These are phyloP conservation scores for Botryobasidium botryosum DNA, from an alignment of 768 basidiomycete genomes.

Conservation along the genomic window DNA sequence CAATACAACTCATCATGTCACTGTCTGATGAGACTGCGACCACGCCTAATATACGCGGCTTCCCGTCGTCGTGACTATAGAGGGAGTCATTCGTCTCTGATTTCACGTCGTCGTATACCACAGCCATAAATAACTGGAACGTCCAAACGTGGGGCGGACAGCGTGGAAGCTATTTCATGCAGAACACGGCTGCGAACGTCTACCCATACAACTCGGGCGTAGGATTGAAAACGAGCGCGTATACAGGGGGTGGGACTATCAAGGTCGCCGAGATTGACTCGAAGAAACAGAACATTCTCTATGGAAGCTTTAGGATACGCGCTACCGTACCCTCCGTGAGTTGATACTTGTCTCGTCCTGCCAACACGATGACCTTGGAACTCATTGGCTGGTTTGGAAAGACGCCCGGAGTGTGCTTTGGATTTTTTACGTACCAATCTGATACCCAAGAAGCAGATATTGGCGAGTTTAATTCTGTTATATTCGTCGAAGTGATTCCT, in stretches of 20 bases:
- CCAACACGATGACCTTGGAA: constrained; percentile 8
- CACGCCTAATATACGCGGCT: no score
- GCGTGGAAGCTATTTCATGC: no score
- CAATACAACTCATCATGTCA: no score
- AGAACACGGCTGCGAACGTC: neutral
- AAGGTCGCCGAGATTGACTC: constrained; percentile 10
- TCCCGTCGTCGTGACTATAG: no score
- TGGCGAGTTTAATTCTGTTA: no score
- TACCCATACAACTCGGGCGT: constrained; percentile 10
- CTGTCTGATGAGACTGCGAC: no score
- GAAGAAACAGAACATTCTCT: constrained; percentile 5
- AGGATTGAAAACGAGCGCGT: constrained; percentile 10
- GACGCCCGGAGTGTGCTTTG: constrained; percentile 2
- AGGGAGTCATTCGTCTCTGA: no score
- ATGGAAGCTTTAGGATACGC: constrained; percentile 13
- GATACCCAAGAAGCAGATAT: constrained; percentile 9
- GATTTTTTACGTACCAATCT: constrained; percentile 12
- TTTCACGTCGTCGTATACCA: no score
- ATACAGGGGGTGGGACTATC: constrained; percentile 9
- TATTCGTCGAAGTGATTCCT: no score
- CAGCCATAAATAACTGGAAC: no score
- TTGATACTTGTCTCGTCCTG: neutral
- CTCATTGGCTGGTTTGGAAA: neutral
- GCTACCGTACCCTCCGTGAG: constrained; percentile 10
- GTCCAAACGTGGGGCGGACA: no score